Conservation (phyloP, 2,329 filamentous ascomycete species). For the Nigrospora sphaerica region DNA sequence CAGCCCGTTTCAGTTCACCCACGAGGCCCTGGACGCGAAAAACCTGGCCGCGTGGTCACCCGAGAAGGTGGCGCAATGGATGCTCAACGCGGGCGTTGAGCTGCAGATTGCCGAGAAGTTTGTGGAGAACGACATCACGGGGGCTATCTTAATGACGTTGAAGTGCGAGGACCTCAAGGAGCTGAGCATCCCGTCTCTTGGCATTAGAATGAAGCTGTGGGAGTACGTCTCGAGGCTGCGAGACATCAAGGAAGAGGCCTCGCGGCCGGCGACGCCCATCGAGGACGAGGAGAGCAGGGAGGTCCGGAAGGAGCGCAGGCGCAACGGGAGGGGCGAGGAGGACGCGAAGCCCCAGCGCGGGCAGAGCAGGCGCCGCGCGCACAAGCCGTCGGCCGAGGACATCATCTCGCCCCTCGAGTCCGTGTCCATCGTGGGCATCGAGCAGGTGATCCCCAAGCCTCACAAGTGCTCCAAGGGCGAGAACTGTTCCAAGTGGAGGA, state of each 20-base stretch:
- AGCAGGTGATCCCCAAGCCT: conserved; percentile 77
- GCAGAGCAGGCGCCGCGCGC: conserved; percentile 17
- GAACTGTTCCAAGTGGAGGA: conserved; percentile 74
- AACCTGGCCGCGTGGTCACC: conserved; percentile 63
- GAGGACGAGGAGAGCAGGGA: conserved; percentile 50
- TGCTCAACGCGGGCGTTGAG: conserved; percentile 79
- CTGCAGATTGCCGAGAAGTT: conserved; percentile 73
- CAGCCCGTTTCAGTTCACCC: conserved; percentile 46
- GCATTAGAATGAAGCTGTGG: conserved; percentile 74
- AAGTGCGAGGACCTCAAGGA: conserved; percentile 85
- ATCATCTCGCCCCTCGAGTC: conserved; percentile 73
- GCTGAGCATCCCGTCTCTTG: conserved; percentile 73
- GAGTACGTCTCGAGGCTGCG: conserved; percentile 67
- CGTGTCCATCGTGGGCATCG: conserved; percentile 85
- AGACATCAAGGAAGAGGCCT: conserved; percentile 43
- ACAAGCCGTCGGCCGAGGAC: conserved; percentile 45
- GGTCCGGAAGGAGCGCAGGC: conserved; percentile 37
- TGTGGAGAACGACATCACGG: conserved; percentile 85
- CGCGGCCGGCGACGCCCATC: conserved; percentile 51
- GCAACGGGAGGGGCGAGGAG: conserved; percentile 23
- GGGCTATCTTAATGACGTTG: conserved; percentile 78
- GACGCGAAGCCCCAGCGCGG: conserved; percentile 24
- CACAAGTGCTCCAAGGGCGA: conserved; percentile 84
- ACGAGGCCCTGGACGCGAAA: conserved; percentile 49
- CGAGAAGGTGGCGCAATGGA: conserved; percentile 75